Conservation (phyloP, 2,329 filamentous ascomycete species). For the Grosmannia penicillata region DNA sequence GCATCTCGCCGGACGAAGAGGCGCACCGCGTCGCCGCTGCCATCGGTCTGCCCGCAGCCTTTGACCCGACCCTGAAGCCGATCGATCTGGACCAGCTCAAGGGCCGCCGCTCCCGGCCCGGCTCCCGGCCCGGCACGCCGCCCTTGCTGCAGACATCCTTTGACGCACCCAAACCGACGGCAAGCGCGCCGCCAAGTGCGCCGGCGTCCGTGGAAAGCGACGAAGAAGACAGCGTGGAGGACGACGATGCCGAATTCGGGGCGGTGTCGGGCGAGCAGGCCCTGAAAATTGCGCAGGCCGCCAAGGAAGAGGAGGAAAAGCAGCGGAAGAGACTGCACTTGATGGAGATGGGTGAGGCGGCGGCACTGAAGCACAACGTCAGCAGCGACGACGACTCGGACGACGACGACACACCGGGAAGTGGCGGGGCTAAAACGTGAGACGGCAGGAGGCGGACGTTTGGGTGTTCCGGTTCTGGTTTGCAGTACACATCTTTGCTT, state of each 20-base stretch:
- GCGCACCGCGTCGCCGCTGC: slow-evolving; percentile 50
- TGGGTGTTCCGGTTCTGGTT: not conserved
- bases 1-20: slow-evolving; percentile 44
- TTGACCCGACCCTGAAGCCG: slow-evolving; percentile 49
- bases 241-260: slow-evolving; percentile 27
- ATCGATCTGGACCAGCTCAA: slow-evolving; percentile 19
- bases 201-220: slow-evolving; percentile 18
- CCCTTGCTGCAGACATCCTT: not conserved
- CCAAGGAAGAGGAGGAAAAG: slow-evolving; percentile 27
- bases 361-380: slow-evolving; percentile 22
- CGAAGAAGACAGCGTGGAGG: slow-evolving; percentile 29
- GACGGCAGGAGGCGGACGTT: not conserved
- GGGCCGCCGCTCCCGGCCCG: slow-evolving; percentile 7
- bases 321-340: slow-evolving; percentile 40
- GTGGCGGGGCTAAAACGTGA: not conserved
- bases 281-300: slow-evolving; percentile 28
- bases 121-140: slow-evolving; percentile 8
- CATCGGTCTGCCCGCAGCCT: slow-evolving; percentile 44
- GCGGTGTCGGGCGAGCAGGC: slow-evolving; percentile 23
- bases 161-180: not conserved
- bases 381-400: slow-evolving; percentile 15
- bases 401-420: slow-evolving; percentile 14
- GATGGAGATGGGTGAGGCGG: slow-evolving; percentile 46
- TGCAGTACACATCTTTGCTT: too few relatives aligned
- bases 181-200: slow-evolving; percentile 6